These are phyloP conservation scores for Dothidotthia symphoricarpi DNA, from an alignment of 2,329 filamentous ascomycete species.

Conservation along the genomic window DNA sequence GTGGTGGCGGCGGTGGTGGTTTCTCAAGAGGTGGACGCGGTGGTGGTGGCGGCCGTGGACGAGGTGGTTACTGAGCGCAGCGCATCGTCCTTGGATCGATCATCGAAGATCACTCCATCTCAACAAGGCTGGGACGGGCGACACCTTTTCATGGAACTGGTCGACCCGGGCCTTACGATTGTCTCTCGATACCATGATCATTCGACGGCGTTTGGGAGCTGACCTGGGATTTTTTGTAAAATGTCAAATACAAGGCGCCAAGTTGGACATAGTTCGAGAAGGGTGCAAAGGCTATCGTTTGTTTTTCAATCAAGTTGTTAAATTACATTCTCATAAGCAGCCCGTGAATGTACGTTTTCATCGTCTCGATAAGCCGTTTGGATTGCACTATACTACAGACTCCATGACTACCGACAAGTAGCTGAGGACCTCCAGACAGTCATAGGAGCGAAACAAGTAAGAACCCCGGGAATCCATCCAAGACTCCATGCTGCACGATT, in stretches of 20 bases:
- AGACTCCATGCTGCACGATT: no score
- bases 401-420: no score
- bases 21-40: conserved; percentile 33
- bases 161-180: conserved; percentile 22
- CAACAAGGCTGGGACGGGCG: conserved; percentile 11
- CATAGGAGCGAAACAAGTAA: no score
- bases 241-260: conserved; percentile 28
- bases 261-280: conserved; percentile 14
- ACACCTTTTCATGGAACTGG: conserved; percentile 17
- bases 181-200: conserved; percentile 36
- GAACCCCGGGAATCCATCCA: no score
- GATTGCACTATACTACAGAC: no score
- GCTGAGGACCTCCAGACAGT: no score
- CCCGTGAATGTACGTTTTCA: no score
- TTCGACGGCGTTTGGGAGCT: conserved; percentile 36
- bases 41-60: conserved; percentile 27
- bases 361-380: no score
- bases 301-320: background rate
- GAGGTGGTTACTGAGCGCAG: conserved; percentile 33
- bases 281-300: background rate
- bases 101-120: conserved; percentile 3
- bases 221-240: conserved; percentile 22
- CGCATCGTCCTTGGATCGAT: conserved; percentile 7
- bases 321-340: background rate
- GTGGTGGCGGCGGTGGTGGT: conserved; percentile 29